Evolutionary conservation across 352 stramenopile species (phyloP).

Genomic region (Phytopythium litorale): DNA sequence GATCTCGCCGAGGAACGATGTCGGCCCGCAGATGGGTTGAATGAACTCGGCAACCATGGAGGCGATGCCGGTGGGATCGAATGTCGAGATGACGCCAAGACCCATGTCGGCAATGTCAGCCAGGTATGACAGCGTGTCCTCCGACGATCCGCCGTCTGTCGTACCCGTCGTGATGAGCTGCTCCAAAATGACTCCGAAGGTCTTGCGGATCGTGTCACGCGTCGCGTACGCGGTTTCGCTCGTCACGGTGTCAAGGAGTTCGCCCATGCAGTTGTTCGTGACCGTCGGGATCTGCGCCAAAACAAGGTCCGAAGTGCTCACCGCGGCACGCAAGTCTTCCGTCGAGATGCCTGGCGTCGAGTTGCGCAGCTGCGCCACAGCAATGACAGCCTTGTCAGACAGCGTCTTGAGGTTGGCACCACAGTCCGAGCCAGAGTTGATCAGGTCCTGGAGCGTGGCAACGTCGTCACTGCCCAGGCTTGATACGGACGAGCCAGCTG

Average conservation of each 20-base stretch:
- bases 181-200: conserved; percentile 50
- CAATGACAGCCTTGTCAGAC: conserved; percentile 19
- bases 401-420: conserved; percentile 21
- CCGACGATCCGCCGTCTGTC: conserved; percentile 21
- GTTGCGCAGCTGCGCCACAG: conserved; percentile 15
- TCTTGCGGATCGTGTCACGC: conserved; percentile 50
- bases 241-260: conserved; percentile 14
- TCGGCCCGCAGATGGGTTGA: conserved; percentile 57
- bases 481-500: conserved; percentile 1
- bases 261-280: conserved; percentile 40
- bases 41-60: conserved; percentile 44
- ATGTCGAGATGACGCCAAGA: conserved; percentile 30
- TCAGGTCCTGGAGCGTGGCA: conserved; percentile 14
- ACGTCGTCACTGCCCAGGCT: conserved; percentile 5
- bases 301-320: conserved; percentile 29
- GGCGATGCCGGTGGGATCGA: conserved; percentile 50
- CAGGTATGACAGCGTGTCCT: conserved; percentile 29
- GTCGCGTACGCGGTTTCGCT: conserved; percentile 33
- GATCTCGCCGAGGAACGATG: conserved; percentile 49
- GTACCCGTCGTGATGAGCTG: conserved; percentile 38
- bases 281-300: conserved; percentile 32
- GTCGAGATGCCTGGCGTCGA: conserved; percentile 7
- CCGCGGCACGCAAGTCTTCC: conserved; percentile 18
- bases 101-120: conserved; percentile 36
- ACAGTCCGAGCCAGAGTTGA: conserved; percentile 20